Percentiles rank a stretch among this genome's conserved stretches.
Evolutionary conservation across 2,329 filamentous ascomycete genomes (phyloP).

Genomic region (Fusarium zealandicum): DNA sequence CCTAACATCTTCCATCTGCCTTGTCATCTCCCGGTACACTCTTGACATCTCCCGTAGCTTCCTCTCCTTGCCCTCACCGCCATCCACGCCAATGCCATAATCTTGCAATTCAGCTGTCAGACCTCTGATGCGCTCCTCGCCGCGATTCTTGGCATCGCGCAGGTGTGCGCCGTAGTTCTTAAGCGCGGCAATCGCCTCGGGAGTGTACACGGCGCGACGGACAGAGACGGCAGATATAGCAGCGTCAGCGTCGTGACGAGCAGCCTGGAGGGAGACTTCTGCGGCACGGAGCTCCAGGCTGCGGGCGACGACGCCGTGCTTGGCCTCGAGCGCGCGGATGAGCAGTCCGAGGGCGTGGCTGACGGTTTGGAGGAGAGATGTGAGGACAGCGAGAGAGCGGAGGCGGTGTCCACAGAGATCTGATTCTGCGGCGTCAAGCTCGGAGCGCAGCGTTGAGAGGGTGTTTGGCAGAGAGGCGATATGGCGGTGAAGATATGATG

Average conservation of each 20-base stretch:
- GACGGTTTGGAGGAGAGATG: constrained; percentile 51
- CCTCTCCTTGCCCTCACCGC: constrained; percentile 53
- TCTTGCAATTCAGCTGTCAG: constrained; percentile 54
- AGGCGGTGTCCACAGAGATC: constrained; percentile 51
- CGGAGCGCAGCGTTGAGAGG: constrained; percentile 47
- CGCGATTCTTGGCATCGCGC: constrained; percentile 55
- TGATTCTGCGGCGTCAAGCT: constrained; percentile 42
- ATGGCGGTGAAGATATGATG: constrained; percentile 64
- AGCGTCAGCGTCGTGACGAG: constrained; percentile 50
- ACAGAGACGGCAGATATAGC: constrained; percentile 46
- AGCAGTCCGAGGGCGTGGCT: constrained; percentile 51
- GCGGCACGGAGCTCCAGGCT: constrained; percentile 60
- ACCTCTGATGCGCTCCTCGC: constrained; percentile 53
- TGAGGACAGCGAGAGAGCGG: constrained; percentile 47
- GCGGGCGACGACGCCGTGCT: constrained; percentile 61
- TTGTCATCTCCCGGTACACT: constrained; percentile 58
- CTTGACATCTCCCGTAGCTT: constrained; percentile 62
- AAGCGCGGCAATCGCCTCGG: constrained; percentile 53
- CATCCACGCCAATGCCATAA: constrained; percentile 56
- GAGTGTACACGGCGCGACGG: constrained; percentile 53
- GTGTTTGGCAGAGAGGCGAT: constrained; percentile 57
- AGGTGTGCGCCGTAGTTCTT: constrained; percentile 58
- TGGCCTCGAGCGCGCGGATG: constrained; percentile 60
- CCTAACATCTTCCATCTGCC: constrained; percentile 58
- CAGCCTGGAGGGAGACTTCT: constrained; percentile 54